A percentile compares a stretch with the other conserved stretches of the same genome.
These are phyloP conservation scores for Dalbergia cultrata DNA, from an alignment of 306 rosid genomes.

Conservation along the genomic window DNA sequence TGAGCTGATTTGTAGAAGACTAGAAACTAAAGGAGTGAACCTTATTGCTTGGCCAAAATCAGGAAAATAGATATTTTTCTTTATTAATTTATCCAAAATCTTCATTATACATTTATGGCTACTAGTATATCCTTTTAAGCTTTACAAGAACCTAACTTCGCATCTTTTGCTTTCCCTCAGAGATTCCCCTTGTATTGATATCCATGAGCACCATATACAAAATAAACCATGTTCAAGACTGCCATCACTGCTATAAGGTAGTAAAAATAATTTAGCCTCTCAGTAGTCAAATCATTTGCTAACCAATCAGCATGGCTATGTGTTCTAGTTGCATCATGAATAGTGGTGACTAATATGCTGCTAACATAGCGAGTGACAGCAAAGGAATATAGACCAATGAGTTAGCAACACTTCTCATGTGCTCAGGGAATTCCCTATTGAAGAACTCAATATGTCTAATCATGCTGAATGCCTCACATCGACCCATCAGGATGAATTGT, in stretches of 20 bases:
- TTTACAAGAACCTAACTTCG: constrained; percentile 52
- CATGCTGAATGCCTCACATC: too few relatives aligned
- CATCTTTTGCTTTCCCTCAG: constrained; percentile 40
- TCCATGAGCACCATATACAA: constrained; percentile 54
- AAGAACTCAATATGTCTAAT: too few relatives aligned
- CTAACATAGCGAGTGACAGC: constrained; percentile 70
- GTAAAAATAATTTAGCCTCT: constrained; percentile 78
- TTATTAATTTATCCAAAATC: background rate
- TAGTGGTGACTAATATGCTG: constrained; percentile 51
- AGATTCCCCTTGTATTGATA: constrained; percentile 59
- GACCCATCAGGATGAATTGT: too few relatives aligned
- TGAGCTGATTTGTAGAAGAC: background rate
- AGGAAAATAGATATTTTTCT: background rate
- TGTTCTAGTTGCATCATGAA: constrained; percentile 57
- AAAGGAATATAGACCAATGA: constrained; percentile 63
- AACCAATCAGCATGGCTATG: constrained; percentile 65
- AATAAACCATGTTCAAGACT: constrained; percentile 61
- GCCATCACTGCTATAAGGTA: constrained; percentile 61
- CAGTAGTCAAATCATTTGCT: constrained; percentile 65
- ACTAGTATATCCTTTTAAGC: background rate
- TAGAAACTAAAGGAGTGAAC: background rate
- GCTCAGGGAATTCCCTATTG: constrained; percentile 68
- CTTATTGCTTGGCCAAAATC: background rate
- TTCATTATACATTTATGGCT: background rate
- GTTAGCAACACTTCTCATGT: too few relatives aligned